Conservation (phyloP, 805 yeast genomes). For the Ogataea pignaliae region DNA sequence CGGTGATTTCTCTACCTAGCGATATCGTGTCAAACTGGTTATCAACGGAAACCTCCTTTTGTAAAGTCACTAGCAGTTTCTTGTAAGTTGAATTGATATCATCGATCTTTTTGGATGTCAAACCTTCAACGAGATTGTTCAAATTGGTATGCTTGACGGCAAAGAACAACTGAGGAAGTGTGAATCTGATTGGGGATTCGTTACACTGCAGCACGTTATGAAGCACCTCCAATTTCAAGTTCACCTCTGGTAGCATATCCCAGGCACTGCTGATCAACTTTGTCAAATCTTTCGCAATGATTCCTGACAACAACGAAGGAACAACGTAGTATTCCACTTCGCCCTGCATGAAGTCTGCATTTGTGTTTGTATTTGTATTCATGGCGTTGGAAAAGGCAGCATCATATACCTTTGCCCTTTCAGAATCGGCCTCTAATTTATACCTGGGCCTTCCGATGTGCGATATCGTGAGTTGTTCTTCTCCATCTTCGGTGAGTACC, state of each 20-base stretch:
- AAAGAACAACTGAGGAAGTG: constrained; percentile 34
- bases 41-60: constrained; percentile 18
- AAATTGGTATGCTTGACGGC: constrained; percentile 33
- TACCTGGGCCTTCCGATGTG: constrained; percentile 33
- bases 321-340: constrained; percentile 26
- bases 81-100: constrained; percentile 25
- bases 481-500: neutral
- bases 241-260: constrained; percentile 28
- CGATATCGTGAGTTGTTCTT: constrained; percentile 6
- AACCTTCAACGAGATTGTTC: constrained; percentile 19
- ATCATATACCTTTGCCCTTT: constrained; percentile 25
- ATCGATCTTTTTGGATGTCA: constrained; percentile 16
- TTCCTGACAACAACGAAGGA: constrained; percentile 29
- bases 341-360: neutral
- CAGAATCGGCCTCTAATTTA: constrained; percentile 27
- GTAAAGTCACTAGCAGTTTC: constrained; percentile 14
- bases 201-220: constrained; percentile 32
- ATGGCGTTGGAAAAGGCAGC: constrained; percentile 18
- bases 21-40: constrained; percentile 25
- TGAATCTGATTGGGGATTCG: constrained; percentile 38
- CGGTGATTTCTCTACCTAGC: constrained; percentile 24
- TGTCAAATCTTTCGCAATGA: constrained; percentile 26
- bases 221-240: constrained; percentile 31
- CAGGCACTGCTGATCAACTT: constrained; percentile 25
- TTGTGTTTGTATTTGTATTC: neutral